Conservation (phyloP, 179 eudicot genomes). For the Vitellaria paradoxa region DNA sequence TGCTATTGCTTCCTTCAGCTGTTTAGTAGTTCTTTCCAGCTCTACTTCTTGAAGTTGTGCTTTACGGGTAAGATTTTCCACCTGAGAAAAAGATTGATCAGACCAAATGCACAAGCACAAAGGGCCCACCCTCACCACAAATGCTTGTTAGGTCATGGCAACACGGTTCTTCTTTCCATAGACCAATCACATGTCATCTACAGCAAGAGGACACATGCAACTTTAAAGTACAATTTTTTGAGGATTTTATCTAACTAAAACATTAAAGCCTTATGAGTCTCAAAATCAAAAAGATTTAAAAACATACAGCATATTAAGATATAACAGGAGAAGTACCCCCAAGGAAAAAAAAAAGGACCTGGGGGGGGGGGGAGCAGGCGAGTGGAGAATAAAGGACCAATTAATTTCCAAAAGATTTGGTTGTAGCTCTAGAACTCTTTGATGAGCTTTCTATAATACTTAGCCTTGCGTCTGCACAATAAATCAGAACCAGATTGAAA, state of each 20-base stretch:
- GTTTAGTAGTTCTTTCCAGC: constrained; percentile 66
- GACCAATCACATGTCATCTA: neutral
- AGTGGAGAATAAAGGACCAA: neutral
- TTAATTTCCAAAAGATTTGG: constrained; percentile 1
- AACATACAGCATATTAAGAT: too few species aligned
- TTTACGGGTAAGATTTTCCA: constrained; percentile 66
- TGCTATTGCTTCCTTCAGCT: constrained; percentile 74
- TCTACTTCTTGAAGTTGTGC: constrained; percentile 70
- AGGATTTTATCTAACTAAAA: neutral
- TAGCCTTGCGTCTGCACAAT: neutral
- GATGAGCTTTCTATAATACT: neutral
- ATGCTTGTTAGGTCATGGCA: neutral
- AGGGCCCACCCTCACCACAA: neutral
- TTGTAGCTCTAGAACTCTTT: neutral
- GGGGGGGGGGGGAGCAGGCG: too few species aligned
- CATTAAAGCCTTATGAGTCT: neutral
- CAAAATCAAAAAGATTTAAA: neutral
- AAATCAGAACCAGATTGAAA: constrained; percentile 1
- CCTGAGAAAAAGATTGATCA: constrained; percentile 39
- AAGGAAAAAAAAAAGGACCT: too few species aligned
- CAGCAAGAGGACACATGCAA: neutral
- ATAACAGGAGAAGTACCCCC: neutral
- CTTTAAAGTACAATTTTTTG: neutral
- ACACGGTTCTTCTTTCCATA: neutral
- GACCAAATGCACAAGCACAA: constrained; percentile 6